Evolutionary conservation across 106 monocot species (phyloP).

Genomic region (Dendrobium chrysotoxum): DNA sequence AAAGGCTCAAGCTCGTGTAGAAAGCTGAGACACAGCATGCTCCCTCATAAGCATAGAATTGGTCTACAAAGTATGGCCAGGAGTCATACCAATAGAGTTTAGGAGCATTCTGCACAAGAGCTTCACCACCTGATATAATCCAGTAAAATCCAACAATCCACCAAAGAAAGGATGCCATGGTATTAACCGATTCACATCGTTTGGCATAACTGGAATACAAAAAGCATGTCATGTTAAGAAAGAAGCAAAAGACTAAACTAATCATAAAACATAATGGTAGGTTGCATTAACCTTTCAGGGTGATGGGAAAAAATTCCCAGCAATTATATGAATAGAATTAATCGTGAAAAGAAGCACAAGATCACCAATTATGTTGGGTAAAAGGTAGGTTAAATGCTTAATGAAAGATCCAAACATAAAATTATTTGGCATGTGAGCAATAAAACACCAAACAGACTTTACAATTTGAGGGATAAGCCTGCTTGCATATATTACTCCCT

Average conservation of each 20-base stretch:
- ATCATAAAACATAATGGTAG: neutral
- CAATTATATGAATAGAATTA: neutral
- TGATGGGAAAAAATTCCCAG: neutral
- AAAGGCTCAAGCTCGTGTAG: neutral
- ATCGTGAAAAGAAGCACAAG: neutral
- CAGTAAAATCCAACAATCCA: constrained; percentile 92
- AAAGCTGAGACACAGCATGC: neutral
- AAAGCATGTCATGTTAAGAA: neutral
- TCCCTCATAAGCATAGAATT: neutral
- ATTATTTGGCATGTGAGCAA: neutral
- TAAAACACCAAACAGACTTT: neutral
- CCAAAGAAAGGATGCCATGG: constrained; percentile 70
- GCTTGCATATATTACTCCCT: no score
- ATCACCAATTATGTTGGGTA: neutral
- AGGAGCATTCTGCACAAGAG: constrained; percentile 63
- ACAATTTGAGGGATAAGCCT: no score
- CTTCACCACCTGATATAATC: constrained; percentile 77
- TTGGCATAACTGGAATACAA: constrained; percentile 43
- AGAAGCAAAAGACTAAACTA: neutral
- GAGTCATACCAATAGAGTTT: constrained; percentile 66
- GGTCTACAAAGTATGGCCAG: neutral
- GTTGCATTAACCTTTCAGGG: neutral
- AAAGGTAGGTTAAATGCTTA: neutral
- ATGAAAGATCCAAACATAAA: neutral
- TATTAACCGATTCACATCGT: constrained; percentile 81